Conservation (phyloP, 257 asterid genomes). For the Scutellaria barbata region DNA sequence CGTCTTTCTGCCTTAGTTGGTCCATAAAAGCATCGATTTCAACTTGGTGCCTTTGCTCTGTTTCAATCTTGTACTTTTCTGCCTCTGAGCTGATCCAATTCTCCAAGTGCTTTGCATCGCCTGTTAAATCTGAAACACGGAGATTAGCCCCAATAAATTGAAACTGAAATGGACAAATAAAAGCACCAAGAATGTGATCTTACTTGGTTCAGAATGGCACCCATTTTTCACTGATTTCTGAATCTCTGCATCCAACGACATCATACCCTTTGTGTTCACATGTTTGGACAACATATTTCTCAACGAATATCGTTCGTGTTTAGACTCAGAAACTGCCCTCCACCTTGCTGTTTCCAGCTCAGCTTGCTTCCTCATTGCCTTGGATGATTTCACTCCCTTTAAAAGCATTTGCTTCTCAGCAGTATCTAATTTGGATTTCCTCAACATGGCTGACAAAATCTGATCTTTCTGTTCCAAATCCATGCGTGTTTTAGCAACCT, state of each 20-base stretch:
- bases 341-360: conserved; percentile 55
- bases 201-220: conserved; percentile 46
- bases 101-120: conserved; percentile 48
- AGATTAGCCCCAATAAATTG: not conserved
- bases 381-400: conserved; percentile 60
- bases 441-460: conserved; percentile 71
- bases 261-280: too few species aligned
- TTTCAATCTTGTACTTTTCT: conserved; percentile 46
- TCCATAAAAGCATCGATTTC: conserved; percentile 77
- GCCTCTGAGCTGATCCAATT: conserved; percentile 57
- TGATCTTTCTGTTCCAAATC: conserved; percentile 76
- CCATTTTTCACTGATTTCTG: conserved; percentile 31
- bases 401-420: conserved; percentile 70
- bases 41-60: conserved; percentile 58
- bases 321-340: conserved; percentile 51
- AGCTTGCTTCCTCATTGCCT: conserved; percentile 62
- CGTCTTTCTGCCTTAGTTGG: conserved; percentile 76
- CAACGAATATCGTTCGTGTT: conserved; percentile 58
- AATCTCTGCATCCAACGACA: conserved; percentile 31
- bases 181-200: conserved; percentile 31
- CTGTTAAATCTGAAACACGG: conserved; percentile 33
- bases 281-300: conserved; percentile 56
- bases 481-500: conserved; percentile 59
- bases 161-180: too few species aligned
- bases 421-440: conserved; percentile 64